Evolutionary conservation across 148 eudicot genomes (phyloP).

Genomic region (Euryodendron excelsum): DNA sequence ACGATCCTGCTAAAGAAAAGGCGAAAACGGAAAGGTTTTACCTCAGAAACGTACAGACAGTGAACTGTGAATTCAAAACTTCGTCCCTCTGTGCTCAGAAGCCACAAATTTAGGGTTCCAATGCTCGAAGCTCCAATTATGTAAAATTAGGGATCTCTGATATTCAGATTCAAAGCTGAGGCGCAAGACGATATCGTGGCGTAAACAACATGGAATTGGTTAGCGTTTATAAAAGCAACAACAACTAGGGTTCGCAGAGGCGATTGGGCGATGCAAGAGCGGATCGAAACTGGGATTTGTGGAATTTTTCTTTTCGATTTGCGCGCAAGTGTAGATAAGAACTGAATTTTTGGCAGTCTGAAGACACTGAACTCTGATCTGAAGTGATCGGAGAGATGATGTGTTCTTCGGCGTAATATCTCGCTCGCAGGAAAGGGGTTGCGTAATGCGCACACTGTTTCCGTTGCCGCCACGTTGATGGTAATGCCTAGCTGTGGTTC

Average conservation of each 20-base stretch:
- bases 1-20: neutral
- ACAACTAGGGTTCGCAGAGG: neutral
- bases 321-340: conserved; percentile 12
- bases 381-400: neutral
- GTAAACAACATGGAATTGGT: too few species aligned
- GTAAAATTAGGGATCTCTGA: neutral
- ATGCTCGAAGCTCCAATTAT: neutral
- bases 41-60: neutral
- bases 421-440: neutral
- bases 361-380: neutral
- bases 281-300: neutral
- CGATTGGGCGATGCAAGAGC: neutral
- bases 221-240: neutral
- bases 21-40: neutral
- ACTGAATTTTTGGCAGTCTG: neutral
- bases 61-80: neutral
- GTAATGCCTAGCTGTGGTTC: neutral
- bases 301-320: neutral
- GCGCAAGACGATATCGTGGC: too few species aligned
- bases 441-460: conserved; percentile 8
- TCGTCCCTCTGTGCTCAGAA: neutral
- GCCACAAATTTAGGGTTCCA: neutral
- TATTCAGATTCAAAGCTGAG: neutral
- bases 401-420: too few species aligned
- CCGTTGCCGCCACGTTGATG: conserved; percentile 11